Conservation (phyloP, 495 filamentous ascomycete genomes). For the Trypethelium eluteriae region DNA sequence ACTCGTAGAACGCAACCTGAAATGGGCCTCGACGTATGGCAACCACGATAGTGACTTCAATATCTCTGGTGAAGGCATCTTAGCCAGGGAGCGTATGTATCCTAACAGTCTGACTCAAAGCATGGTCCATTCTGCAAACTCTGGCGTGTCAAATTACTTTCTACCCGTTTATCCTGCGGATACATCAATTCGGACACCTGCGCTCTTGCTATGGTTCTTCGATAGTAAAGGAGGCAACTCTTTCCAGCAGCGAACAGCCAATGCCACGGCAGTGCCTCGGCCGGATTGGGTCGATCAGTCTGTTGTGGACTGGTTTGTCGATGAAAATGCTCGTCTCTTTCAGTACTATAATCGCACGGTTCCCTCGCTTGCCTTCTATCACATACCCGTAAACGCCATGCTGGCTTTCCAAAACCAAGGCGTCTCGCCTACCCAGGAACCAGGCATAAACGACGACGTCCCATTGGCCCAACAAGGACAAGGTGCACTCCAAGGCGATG, state of each 20-base stretch:
- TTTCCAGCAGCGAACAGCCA: conserved; percentile 38
- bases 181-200: conserved; percentile 32
- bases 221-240: conserved; percentile 57
- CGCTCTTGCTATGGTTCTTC: conserved; percentile 67
- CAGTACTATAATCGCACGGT: conserved; percentile 39
- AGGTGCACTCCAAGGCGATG: conserved; percentile 15
- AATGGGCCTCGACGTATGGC: conserved; percentile 65
- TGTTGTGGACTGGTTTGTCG: conserved; percentile 56
- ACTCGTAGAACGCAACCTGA: conserved; percentile 43
- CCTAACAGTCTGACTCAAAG: conserved; percentile 47
- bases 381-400: conserved; percentile 59
- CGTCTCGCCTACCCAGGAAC: conserved; percentile 39
- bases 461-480: conserved; percentile 50
- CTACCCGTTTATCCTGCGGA: conserved; percentile 43
- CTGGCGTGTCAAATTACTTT: conserved; percentile 67
- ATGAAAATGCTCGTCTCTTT: conserved; percentile 41
- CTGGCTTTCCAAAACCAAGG: conserved; percentile 39
- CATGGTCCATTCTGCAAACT: conserved; percentile 38
- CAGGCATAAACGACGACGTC: conserved; percentile 60
- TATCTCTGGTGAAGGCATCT: conserved; percentile 47
- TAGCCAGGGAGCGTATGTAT: conserved; percentile 48
- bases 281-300: conserved; percentile 38
- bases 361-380: conserved; percentile 63
- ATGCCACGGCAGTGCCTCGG: conserved; percentile 33
- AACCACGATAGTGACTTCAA: conserved; percentile 65